These are phyloP conservation scores for Ramaria rubella DNA, from an alignment of 768 basidiomycete genomes.

Conservation along the genomic window DNA sequence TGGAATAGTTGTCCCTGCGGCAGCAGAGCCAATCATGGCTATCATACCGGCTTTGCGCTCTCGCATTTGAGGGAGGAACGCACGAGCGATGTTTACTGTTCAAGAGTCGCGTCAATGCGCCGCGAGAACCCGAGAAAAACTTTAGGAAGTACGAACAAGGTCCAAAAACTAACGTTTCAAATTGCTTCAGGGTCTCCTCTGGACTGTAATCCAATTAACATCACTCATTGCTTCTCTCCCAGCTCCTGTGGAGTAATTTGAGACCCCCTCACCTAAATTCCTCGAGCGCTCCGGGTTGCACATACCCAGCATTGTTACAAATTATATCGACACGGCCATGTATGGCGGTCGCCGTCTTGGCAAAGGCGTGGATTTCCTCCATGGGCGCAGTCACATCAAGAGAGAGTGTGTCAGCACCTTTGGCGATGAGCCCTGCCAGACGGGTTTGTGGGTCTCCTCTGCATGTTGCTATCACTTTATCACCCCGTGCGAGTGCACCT, in stretches of 20 bases:
- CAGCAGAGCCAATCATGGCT: conserved; percentile 12
- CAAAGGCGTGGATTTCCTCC: conserved; percentile 19
- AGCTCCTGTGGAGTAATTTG: background rate
- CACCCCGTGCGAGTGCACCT: background rate
- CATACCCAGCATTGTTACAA: conserved; percentile 15
- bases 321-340: conserved; percentile 16
- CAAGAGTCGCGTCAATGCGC: background rate
- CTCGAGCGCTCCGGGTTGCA: background rate
- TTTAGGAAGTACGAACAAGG: background rate
- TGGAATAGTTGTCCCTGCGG: background rate
- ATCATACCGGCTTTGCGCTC: conserved; percentile 13
- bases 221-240: background rate
- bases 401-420: conserved; percentile 12
- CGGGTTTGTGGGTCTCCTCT: background rate
- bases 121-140: no score
- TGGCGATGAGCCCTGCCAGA: background rate
- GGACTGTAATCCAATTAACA: background rate
- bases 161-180: background rate
- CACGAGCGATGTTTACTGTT: conserved; percentile 14
- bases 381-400: conserved; percentile 22
- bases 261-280: background rate
- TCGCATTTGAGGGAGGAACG: conserved; percentile 17
- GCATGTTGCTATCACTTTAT: conserved; percentile 4
- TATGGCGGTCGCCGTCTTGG: conserved; percentile 30
- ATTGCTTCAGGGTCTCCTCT: background rate